Evolutionary conservation across 83 land plant genomes (phyloP), one percentile per base, ranked within the genome.

Genomic region (Picea abies): DNA sequence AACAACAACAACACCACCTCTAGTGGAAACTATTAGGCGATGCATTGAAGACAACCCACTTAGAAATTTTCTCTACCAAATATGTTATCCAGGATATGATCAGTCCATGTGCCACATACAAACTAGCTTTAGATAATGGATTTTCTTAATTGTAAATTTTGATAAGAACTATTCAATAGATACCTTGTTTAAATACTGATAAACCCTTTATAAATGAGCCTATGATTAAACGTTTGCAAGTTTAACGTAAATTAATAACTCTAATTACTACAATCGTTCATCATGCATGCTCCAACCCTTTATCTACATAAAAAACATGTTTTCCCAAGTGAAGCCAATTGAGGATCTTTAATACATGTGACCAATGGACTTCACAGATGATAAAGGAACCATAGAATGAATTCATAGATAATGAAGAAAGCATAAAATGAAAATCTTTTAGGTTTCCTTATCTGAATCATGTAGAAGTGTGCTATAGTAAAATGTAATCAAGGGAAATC

Each of bases 1-100:
- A 10, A 89, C 81, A 5, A 97, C 29, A n/a, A n/a, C 99, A 56
- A 93, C 98, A 83, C 99, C 97, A 70, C 98, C 99, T 25, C 99
- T 98, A 52, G 99, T 97, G 22, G 99, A 94, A 84, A 94, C 91
- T 26, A 97, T 98, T 61, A 94, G 62, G 1, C 81, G 90, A 56
- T 69, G 88, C 91, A 87, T 89, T 14, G 71, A 63, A 37, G 97
- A 95, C 79, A 95, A 89, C 23, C 91, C 77, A 69, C 75, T 61
- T 61, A 97, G 84, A 26, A 88, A 97, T 86, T 92, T 87, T 75
- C 91, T 95, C 99, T 97, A 82, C 20, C 80, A 16, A 49, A 76
- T 16, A 60, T 23, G 23, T 39, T 47, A 73, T 19, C 77, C 4
- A 41, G 26, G 44, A 73, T 5, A 19, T 73, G 4, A 39, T 73